These are phyloP conservation scores for Debaryomyces castellii DNA, from an alignment of 805 yeast genomes.

Conservation along the genomic window DNA sequence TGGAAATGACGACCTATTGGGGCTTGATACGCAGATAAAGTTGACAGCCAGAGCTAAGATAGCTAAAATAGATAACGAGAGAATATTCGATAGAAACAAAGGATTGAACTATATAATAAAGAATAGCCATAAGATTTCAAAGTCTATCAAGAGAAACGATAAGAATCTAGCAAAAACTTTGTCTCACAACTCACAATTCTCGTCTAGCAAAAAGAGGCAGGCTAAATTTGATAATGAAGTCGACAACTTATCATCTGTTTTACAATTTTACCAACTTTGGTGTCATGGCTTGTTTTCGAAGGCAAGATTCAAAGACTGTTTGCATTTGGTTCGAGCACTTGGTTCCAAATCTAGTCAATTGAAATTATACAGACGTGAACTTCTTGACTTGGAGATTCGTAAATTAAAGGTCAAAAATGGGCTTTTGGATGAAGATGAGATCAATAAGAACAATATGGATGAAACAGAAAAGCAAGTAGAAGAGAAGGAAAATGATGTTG, in stretches of 20 bases:
- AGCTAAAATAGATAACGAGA: slow-evolving; percentile 39
- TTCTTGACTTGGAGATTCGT: slow-evolving; percentile 26
- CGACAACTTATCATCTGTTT: slow-evolving; percentile 31
- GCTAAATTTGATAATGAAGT: slow-evolving; percentile 31
- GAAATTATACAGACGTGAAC: slow-evolving; percentile 26
- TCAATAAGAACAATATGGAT: too few species aligned
- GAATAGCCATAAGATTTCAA: slow-evolving; percentile 26
- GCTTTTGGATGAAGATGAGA: slow-evolving; percentile 28
- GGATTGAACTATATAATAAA: slow-evolving; percentile 35
- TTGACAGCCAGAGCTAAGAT: slow-evolving; percentile 29
- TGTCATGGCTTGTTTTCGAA: slow-evolving; percentile 67
- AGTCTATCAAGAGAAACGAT: slow-evolving; percentile 28
- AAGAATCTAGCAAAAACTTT: slow-evolving; percentile 14
- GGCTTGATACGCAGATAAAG: slow-evolving; percentile 37
- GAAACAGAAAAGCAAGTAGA: background rate
- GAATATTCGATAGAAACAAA: slow-evolving; percentile 30
- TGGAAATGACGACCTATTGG: slow-evolving; percentile 24
- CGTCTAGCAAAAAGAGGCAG: slow-evolving; percentile 9
- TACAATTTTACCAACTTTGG: slow-evolving; percentile 47
- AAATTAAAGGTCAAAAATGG: slow-evolving; percentile 27
- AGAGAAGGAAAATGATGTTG: background rate
- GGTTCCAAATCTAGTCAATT: slow-evolving; percentile 44
- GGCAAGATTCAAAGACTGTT: slow-evolving; percentile 72
- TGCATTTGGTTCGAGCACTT: slow-evolving; percentile 49
- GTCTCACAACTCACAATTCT: slow-evolving; percentile 7